These are phyloP conservation scores for Gymnopus androsaceus DNA, from an alignment of 1,284 basidiomycete genomes.

Conservation along the genomic window DNA sequence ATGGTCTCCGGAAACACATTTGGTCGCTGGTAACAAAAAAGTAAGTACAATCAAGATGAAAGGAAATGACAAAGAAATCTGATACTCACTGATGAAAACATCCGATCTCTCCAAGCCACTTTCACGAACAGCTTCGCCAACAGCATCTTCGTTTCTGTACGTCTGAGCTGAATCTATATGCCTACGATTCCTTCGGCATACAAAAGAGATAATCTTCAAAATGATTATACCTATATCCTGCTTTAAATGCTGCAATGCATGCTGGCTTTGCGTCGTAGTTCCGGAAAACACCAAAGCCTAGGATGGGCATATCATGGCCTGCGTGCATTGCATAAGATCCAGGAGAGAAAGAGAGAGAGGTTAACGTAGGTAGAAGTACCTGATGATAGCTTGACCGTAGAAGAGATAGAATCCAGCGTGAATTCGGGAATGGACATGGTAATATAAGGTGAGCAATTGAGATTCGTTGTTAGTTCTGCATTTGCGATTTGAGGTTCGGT, in stretches of 20 bases:
- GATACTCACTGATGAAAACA: constrained; percentile 33
- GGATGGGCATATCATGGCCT: constrained; percentile 37
- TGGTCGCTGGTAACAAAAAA: constrained; percentile 52
- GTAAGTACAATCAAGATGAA: neutral
- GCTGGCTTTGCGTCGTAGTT: constrained; percentile 34
- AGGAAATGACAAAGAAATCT: constrained; percentile 51
- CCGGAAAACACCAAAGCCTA: constrained; percentile 51
- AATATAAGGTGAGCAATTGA: too few relatives aligned
- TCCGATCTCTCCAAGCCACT: constrained; percentile 25
- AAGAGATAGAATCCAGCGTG: neutral
- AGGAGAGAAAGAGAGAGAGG: neutral
- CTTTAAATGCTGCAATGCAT: constrained; percentile 38
- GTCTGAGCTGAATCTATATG: constrained; percentile 40
- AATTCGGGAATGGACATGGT: too few relatives aligned
- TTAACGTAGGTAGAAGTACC: neutral
- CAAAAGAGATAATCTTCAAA: neutral
- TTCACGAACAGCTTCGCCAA: constrained; percentile 28
- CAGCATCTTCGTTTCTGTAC: constrained; percentile 45
- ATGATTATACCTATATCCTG: constrained; percentile 37
- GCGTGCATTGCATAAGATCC: too few relatives aligned
- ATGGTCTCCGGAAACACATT: constrained; percentile 54
- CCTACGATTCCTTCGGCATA: neutral
- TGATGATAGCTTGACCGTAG: neutral
- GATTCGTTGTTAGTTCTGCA: too few relatives aligned
- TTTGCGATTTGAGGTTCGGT: too few relatives aligned